Conservation (phyloP, 2,329 filamentous ascomycete species). For the Fusarium musae region DNA sequence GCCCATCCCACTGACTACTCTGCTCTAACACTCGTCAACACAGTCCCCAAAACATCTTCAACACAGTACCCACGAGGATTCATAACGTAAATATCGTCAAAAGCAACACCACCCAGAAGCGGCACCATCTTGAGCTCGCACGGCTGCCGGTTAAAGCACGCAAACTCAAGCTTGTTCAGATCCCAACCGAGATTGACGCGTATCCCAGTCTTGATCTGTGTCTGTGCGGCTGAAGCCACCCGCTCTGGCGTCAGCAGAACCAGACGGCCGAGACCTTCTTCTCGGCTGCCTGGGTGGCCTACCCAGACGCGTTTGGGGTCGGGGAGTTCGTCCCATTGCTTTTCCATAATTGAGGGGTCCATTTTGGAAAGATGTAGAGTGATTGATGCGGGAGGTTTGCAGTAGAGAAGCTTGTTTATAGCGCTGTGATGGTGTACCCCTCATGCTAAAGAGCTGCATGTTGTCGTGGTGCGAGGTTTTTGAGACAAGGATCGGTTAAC, state of each 20-base stretch:
- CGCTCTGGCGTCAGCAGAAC: slow-evolving; percentile 64
- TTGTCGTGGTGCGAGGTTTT: rapidly evolving
- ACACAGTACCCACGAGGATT: slow-evolving; percentile 49
- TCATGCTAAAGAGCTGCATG: neutral
- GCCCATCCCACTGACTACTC: slow-evolving; percentile 63
- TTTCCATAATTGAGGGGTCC: slow-evolving; percentile 29
- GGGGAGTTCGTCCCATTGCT: slow-evolving; percentile 50
- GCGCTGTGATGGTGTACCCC: neutral
- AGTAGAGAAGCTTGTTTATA: slow-evolving; percentile 9
- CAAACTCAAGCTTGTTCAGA: slow-evolving; percentile 64
- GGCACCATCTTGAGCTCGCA: slow-evolving; percentile 62
- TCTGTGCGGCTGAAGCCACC: slow-evolving; percentile 55
- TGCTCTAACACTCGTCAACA: slow-evolving; percentile 46
- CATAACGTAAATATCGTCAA: slow-evolving; percentile 62
- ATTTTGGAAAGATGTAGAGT: neutral
- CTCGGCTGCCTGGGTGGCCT: slow-evolving; percentile 55
- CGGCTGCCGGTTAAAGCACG: slow-evolving; percentile 62
- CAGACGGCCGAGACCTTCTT: slow-evolving; percentile 64
- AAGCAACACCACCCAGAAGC: slow-evolving; percentile 58
- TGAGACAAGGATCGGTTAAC: neutral
- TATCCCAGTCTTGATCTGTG: slow-evolving; percentile 62
- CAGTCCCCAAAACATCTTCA: rapidly evolving
- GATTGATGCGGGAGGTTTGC: neutral
- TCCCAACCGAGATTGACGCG: slow-evolving; percentile 66
- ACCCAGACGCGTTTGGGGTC: slow-evolving; percentile 61